A percentile compares a stretch with the other conserved stretches of the same genome.
Evolutionary conservation across 2,329 filamentous ascomycete genomes (phyloP).

Genomic region (Penicillium sp.): DNA sequence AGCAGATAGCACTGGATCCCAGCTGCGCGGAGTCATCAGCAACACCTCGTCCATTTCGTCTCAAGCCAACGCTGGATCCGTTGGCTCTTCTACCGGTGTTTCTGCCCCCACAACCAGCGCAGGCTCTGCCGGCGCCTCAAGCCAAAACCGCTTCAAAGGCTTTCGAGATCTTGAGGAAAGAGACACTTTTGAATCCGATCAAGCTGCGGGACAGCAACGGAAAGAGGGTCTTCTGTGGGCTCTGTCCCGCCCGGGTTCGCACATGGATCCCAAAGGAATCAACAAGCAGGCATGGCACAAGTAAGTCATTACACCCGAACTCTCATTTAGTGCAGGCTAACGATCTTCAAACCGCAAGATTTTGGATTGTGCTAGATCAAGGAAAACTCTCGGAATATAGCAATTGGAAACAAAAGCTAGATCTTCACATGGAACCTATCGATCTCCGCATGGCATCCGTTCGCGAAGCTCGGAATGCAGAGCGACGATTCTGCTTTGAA

Average conservation of each 20-base stretch:
- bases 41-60: slow-evolving; percentile 47
- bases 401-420: slow-evolving; percentile 97
- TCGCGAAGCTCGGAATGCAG: slow-evolving; percentile 88
- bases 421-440: slow-evolving; percentile 96
- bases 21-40: slow-evolving; percentile 55
- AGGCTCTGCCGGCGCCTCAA: slow-evolving; percentile 27
- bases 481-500: slow-evolving; percentile 95
- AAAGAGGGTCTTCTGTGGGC: slow-evolving; percentile 97
- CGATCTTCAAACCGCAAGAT: slow-evolving; percentile 58
- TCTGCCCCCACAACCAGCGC: slow-evolving; percentile 22
- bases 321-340: not conserved
- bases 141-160: slow-evolving; percentile 72
- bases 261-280: slow-evolving; percentile 90
- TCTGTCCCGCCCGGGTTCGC: slow-evolving; percentile 84
- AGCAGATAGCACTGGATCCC: slow-evolving; percentile 71
- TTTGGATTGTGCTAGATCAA: slow-evolving; percentile 97
- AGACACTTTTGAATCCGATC: slow-evolving; percentile 58
- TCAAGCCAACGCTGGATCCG: slow-evolving; percentile 36
- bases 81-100: slow-evolving; percentile 23
- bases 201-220: slow-evolving; percentile 62
- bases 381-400: slow-evolving; percentile 97
- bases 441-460: slow-evolving; percentile 96
- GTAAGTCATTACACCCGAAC: slow-evolving; percentile 52
- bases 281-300: slow-evolving; percentile 99
- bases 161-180: slow-evolving; percentile 90